Evolutionary conservation across 441 rosid genomes (phyloP).

Genomic region (Pelargonium cotyledonis): DNA sequence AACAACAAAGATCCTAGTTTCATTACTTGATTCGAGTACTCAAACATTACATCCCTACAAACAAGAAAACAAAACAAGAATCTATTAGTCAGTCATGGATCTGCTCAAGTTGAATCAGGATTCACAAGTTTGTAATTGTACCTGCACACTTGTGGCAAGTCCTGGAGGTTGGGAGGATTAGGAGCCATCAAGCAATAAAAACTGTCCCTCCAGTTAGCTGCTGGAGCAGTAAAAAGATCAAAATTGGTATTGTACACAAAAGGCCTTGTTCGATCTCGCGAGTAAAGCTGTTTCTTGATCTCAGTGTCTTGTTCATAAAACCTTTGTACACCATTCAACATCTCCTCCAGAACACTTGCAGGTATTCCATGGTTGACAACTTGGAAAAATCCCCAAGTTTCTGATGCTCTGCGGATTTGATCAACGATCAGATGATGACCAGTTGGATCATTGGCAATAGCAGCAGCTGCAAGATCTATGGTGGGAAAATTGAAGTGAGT

Average conservation of each 20-base stretch:
- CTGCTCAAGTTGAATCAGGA: neutral
- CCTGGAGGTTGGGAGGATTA: neutral
- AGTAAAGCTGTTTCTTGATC: neutral
- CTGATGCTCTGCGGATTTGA: neutral
- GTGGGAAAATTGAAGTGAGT: neutral
- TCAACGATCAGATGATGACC: neutral
- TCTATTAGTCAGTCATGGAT: neutral
- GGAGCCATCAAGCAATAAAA: constrained; percentile 3
- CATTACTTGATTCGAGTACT: constrained; percentile 27
- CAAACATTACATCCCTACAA: constrained; percentile 19
- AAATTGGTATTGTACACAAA: neutral
- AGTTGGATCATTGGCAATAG: neutral
- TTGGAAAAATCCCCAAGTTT: neutral
- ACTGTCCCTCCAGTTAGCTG: neutral
- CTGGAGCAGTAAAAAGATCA: neutral
- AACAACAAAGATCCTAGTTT: constrained; percentile 26
- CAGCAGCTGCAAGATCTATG: neutral
- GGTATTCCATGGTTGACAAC: neutral
- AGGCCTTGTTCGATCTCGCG: neutral
- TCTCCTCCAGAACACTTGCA: neutral
- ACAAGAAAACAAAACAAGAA: neutral
- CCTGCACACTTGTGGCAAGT: neutral
- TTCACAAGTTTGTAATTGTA: neutral
- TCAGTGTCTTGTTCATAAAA: neutral
- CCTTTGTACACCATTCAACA: neutral